phyloP scores from a whole-genome alignment of 176 grass and related monocot species.

The Hsuehochloa calcarea region DNA sequence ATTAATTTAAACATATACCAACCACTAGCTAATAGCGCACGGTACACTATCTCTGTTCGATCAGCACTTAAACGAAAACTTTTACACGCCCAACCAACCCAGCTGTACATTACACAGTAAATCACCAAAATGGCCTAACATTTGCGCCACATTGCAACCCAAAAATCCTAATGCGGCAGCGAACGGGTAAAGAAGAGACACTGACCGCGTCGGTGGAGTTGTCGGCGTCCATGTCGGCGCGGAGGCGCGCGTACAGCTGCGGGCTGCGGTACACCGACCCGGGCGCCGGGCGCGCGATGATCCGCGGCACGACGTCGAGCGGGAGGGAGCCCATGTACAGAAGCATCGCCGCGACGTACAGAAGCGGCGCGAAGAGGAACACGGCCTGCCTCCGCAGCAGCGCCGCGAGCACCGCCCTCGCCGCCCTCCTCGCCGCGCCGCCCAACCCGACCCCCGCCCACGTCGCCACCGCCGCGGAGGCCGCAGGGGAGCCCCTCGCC shows the following conservation, averaged over 20 bases:
- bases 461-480: constrained; percentile 7
- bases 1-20: constrained; percentile 25
- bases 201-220: constrained; percentile 86
- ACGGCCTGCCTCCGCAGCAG: constrained; percentile 90
- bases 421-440: constrained; percentile 43
- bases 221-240: constrained; percentile 83
- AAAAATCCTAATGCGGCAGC: not conserved
- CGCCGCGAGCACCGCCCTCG: constrained; percentile 54
- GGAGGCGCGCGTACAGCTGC: constrained; percentile 75
- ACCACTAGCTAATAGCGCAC: not conserved
- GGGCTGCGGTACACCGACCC: constrained; percentile 94
- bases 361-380: constrained; percentile 93
- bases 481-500: not conserved
- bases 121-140: constrained; percentile 6
- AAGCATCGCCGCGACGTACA: constrained; percentile 92
- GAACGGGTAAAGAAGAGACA: not conserved
- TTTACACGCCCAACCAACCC: not conserved
- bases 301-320: constrained; percentile 74
- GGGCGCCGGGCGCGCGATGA: constrained; percentile 64
- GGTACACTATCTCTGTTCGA: not conserved
- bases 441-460: constrained; percentile 28
- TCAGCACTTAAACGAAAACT: not conserved
- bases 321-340: constrained; percentile 92
- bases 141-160: not conserved
- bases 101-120: not conserved